These are phyloP conservation scores for Stachybotrys chlorohalonatus DNA, from an alignment of 2,329 filamentous ascomycete species.

Conservation along the genomic window DNA sequence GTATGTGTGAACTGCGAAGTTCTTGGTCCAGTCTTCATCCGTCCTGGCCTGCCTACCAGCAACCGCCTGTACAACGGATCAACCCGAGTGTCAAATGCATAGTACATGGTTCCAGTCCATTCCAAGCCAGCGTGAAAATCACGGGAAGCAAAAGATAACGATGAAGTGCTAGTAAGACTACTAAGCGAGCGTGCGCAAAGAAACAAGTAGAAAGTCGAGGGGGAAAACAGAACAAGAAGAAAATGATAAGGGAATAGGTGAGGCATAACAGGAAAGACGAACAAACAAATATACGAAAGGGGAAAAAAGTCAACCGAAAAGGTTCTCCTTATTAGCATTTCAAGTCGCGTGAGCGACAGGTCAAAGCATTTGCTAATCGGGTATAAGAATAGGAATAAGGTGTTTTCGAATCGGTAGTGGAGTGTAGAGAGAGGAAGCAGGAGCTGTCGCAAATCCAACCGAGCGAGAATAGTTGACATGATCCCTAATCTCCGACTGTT, in stretches of 20 bases:
- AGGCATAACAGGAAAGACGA: no score
- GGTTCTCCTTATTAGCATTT: background rate
- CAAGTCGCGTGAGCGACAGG: background rate
- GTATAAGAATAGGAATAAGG: background rate
- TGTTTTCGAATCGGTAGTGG: background rate
- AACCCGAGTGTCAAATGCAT: background rate
- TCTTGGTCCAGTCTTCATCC: background rate
- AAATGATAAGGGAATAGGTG: no score
- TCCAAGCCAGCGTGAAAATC: background rate
- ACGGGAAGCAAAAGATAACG: background rate
- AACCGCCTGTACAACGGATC: background rate
- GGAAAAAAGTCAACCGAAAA: slow-evolving; percentile 1
- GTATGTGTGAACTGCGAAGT: slow-evolving; percentile 1
- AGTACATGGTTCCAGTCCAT: background rate
- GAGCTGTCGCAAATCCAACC: background rate
- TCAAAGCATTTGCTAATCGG: background rate
- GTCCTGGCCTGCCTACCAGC: background rate
- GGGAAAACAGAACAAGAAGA: background rate
- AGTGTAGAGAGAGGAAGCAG: background rate
- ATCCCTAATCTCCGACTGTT: background rate
- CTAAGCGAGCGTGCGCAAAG: no score
- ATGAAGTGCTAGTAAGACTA: background rate
- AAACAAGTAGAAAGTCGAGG: background rate
- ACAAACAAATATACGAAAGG: slow-evolving; percentile 1
- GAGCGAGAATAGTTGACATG: background rate